Base-by-base conservation (phyloP, 805 yeast species). In the Wickerhamiella vanderwaltii region DNA sequence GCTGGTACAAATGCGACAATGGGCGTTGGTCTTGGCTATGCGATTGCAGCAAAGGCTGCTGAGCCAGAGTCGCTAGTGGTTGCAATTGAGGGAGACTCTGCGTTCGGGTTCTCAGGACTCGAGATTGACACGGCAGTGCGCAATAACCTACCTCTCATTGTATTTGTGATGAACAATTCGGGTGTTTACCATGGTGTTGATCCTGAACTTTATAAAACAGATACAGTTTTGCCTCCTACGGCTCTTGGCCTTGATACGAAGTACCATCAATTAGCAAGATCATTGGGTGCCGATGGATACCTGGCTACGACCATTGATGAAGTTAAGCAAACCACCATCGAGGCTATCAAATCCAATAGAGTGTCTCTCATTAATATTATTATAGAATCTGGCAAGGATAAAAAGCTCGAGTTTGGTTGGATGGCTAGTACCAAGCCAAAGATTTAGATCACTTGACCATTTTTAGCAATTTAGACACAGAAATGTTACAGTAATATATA, bases 1-100 rank as follows among this genome's bases (percentile, higher is more conserved):
- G 82, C 83, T 2, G 86, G 85, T 4, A 78, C 85, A 0, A 76
- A 75, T 58, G 84, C 83, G 1, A 79, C 85, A 0, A 79, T 79
- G 86, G 87, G 87, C 3, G 64, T 78, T 24, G 87, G 85, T 0
- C 43, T 78, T 13, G 83, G 84, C 0, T 79, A 79, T 51, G 78
- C 80, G 1, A 71, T 79, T 46, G 75, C 82, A 0, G 71, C 82
- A 2, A 75, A 72, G 48, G 58, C 58, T 1, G 64, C 72, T 0
- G 44, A 60, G 9, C 74, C 73, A 1, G 51, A 59, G 0, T 60
- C 64, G 32, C 56, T 61, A 5, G 74, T 77, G 0, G 57, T 79
- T 3, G 72, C 78, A 5, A 72, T 79, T 23, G 79, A 76, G 54
- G 87, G 86, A 5, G 86, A 79, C 54, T 78, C 86, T 1, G 86